A percentile compares a stretch with the other conserved stretches of the same genome.
These are phyloP conservation scores for Fibroporia radiculosa DNA, from an alignment of 768 basidiomycete species.

Conservation along the genomic window DNA sequence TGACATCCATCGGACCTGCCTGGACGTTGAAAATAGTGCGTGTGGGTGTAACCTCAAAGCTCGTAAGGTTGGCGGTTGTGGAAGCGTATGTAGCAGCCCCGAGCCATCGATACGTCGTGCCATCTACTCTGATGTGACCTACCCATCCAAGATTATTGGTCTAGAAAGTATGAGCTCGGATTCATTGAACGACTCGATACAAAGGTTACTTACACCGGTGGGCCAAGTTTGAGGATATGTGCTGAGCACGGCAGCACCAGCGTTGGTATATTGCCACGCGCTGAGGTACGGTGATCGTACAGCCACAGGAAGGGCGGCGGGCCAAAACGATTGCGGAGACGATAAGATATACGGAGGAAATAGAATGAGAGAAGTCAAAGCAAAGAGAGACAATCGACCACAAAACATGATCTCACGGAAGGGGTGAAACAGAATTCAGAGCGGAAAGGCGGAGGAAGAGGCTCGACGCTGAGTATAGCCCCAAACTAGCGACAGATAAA, in stretches of 20 bases:
- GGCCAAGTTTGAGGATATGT: slow-evolving; percentile 13
- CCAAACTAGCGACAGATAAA: no score
- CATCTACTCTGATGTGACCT: slow-evolving; percentile 13
- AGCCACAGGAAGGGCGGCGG: slow-evolving; percentile 17
- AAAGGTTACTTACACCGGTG: not conserved
- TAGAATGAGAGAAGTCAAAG: no score
- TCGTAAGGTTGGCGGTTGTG: slow-evolving; percentile 9
- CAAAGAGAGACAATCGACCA: no score
- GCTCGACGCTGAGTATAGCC: no score
- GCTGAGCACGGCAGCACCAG: not conserved
- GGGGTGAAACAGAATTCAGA: no score
- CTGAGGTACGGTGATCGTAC: slow-evolving; percentile 22
- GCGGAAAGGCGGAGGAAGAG: no score
- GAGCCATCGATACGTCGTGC: slow-evolving; percentile 9
- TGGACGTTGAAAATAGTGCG: slow-evolving; percentile 24
- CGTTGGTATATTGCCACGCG: slow-evolving; percentile 9
- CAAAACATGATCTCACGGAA: no score
- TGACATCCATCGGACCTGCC: slow-evolving; percentile 29
- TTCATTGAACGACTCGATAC: not conserved
- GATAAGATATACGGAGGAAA: no score
- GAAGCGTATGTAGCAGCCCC: slow-evolving; percentile 10
- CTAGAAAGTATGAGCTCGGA: not conserved
- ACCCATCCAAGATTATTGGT: slow-evolving; percentile 11
- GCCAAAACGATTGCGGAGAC: slow-evolving; percentile 13
- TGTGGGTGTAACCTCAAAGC: slow-evolving; percentile 27